Evolutionary conservation across 2,329 filamentous ascomycete species (phyloP).

Genomic region (Fusarium luffae): DNA sequence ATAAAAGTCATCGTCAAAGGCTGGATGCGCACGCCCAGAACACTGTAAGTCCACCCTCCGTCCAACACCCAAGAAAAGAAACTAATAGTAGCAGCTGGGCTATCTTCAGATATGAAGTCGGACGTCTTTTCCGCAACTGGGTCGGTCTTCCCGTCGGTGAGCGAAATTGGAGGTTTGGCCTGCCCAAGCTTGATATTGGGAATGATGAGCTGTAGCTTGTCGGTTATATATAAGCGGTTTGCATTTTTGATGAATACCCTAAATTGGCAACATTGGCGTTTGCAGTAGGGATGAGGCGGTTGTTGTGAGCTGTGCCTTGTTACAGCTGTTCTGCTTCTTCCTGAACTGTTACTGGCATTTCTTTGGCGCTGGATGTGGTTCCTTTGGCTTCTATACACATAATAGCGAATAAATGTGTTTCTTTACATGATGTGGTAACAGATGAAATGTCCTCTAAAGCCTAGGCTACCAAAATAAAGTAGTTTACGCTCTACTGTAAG

Average conservation of each 20-base stretch:
- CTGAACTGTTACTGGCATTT: not conserved
- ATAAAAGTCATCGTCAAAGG: slow-evolving; percentile 73
- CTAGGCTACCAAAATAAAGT: too few relatives aligned
- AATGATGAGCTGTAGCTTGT: slow-evolving; percentile 59
- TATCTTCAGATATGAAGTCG: slow-evolving; percentile 58
- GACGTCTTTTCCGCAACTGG: slow-evolving; percentile 62
- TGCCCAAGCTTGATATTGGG: slow-evolving; percentile 55
- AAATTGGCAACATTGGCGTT: not conserved
- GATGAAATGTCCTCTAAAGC: too few relatives aligned
- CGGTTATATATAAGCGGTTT: not conserved
- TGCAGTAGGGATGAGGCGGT: not conserved
- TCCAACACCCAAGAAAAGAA: not conserved
- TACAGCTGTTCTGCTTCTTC: not conserved
- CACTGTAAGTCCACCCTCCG: slow-evolving; percentile 68
- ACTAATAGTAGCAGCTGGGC: slow-evolving; percentile 51
- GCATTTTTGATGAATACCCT: not conserved
- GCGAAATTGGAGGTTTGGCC: slow-evolving; percentile 59
- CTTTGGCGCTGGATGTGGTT: not conserved
- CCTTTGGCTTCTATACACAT: too few relatives aligned
- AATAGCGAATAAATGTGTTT: slow-evolving; percentile 11
- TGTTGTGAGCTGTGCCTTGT: not conserved
- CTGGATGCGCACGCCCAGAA: slow-evolving; percentile 76
- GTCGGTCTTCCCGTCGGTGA: slow-evolving; percentile 64
- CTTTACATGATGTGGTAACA: not conserved
- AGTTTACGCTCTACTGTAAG: too few relatives aligned